phyloP scores from a whole-genome alignment of 192 early-diverging fungal species.

The Mortierella hygrophila region DNA sequence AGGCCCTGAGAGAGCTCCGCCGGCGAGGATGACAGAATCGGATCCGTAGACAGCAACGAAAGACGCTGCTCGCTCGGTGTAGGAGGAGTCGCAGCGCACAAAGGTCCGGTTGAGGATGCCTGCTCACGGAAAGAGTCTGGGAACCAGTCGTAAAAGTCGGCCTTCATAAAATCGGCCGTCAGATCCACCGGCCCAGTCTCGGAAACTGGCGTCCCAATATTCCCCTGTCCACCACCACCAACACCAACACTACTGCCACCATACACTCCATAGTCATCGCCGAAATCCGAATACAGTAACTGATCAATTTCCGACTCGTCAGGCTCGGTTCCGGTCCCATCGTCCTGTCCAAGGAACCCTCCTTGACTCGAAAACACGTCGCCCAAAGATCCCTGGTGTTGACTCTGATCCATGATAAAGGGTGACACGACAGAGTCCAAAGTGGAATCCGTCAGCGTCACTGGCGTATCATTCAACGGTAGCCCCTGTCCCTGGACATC shows the following conservation, averaged over 20 bases:
- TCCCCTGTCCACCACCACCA: neutral
- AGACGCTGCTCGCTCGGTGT: conserved; percentile 19
- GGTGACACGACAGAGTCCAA: neutral
- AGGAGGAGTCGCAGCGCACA: neutral
- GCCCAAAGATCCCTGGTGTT: neutral
- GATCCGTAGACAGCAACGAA: conserved; percentile 23
- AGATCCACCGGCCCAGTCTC: conserved; percentile 19
- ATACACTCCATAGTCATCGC: conserved; percentile 32
- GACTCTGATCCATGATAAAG: neutral
- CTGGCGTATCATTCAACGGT: neutral
- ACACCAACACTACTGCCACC: neutral
- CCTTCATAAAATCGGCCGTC: conserved; percentile 10
- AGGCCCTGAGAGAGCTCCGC: conserved; percentile 28
- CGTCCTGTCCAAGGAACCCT: conserved; percentile 6
- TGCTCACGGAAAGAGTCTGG: conserved; percentile 9
- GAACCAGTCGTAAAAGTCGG: conserved; percentile 48
- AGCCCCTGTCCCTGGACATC: neutral
- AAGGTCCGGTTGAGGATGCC: neutral
- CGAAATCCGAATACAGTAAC: conserved; percentile 44
- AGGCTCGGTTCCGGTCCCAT: conserved; percentile 21
- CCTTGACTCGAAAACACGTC: neutral
- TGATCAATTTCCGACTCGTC: conserved; percentile 39
- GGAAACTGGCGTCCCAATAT: conserved; percentile 23
- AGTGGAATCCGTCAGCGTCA: neutral
- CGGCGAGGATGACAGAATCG: conserved; percentile 36